Percentiles rank a stretch among this genome's conserved stretches.
Evolutionary conservation across 306 rosid species (phyloP).

Genomic region (Rosa rugosa): DNA sequence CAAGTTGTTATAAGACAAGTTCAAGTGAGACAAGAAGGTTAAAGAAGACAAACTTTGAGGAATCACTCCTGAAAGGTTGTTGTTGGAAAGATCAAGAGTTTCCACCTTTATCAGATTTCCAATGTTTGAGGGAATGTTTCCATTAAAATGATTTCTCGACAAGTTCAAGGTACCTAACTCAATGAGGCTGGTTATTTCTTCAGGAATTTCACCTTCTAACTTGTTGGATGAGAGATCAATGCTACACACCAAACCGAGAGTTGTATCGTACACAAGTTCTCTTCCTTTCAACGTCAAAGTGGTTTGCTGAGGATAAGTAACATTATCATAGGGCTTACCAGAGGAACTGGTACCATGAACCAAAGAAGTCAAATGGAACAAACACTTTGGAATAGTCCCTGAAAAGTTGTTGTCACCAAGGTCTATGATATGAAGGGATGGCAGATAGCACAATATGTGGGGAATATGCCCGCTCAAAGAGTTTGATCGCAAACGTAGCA

Average conservation of each 20-base stretch:
- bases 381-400: too few relatives aligned
- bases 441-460: too few relatives aligned
- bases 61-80: conserved; percentile 10
- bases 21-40: conserved; percentile 10
- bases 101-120: background rate
- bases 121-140: conserved; percentile 18
- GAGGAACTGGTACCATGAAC: too few relatives aligned
- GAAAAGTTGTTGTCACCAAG: background rate
- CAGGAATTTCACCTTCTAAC: conserved; percentile 21
- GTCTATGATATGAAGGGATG: background rate
- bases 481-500: background rate
- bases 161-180: conserved; percentile 9
- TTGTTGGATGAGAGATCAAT: conserved; percentile 17
- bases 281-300: background rate
- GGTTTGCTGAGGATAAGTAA: background rate
- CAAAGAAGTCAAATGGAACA: too few relatives aligned
- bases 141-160: conserved; percentile 9
- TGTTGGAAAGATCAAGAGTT: background rate
- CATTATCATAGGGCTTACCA: too few relatives aligned
- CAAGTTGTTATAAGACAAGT: conserved; percentile 19
- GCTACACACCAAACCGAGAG: background rate
- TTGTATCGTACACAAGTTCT: background rate
- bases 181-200: background rate
- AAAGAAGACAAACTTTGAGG: conserved; percentile 14
- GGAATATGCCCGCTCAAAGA: background rate